These are phyloP conservation scores for Smittium mucronatum DNA, from an alignment of 371 early-diverging fungal genomes.

Conservation along the genomic window DNA sequence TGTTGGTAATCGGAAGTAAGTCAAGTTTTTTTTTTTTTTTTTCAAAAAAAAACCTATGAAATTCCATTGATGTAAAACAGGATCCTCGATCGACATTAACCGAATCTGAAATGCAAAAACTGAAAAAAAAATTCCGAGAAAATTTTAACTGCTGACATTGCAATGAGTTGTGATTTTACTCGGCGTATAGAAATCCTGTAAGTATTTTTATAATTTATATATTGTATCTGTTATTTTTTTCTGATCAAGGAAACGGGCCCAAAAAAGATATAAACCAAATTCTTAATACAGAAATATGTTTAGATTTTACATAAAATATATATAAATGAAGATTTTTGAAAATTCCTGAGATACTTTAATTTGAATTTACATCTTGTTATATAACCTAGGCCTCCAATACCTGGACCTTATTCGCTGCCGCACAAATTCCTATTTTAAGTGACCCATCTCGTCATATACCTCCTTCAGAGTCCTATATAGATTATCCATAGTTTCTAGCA, in stretches of 20 bases:
- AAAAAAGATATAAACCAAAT: no score
- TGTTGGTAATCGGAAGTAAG: not conserved
- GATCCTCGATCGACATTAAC: not conserved
- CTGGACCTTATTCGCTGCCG: no score
- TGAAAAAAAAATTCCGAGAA: not conserved
- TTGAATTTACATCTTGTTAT: no score
- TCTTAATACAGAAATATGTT: no score
- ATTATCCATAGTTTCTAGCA: no score
- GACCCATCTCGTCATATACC: no score
- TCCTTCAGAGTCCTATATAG: no score
- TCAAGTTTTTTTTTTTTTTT: not conserved
- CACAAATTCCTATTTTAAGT: no score
- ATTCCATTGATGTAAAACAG: not conserved
- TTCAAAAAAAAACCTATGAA: not conserved
- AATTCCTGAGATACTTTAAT: no score
- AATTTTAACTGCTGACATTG: not conserved
- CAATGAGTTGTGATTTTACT: not conserved
- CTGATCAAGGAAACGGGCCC: not conserved
- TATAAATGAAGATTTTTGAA: no score
- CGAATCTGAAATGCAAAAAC: not conserved
- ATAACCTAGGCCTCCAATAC: no score
- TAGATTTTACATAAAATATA: no score
- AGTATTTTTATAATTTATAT: not conserved
- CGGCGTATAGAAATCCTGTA: not conserved
- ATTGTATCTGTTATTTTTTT: not conserved